Percentiles rank a stretch among this genome's conserved stretches.
These are phyloP conservation scores for Yamadazyma paraphyllophila DNA, from an alignment of 805 yeast species.

Conservation along the genomic window DNA sequence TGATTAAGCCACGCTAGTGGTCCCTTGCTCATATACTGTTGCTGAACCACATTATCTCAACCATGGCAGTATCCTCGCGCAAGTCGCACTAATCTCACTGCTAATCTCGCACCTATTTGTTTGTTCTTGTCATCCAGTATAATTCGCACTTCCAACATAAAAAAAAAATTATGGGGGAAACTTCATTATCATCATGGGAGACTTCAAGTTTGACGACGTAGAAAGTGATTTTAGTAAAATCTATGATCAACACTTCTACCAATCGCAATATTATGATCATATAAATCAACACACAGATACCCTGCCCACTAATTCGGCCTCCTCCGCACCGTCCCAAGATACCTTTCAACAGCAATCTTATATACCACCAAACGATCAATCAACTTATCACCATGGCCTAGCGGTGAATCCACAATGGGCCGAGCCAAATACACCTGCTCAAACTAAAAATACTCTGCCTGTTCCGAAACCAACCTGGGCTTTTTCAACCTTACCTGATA, in stretches of 20 bases:
- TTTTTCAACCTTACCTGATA: background rate
- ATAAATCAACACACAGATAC: conserved; percentile 1
- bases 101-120: too few species aligned
- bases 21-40: too few species aligned
- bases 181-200: conserved; percentile 7
- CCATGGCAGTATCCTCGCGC: background rate
- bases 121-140: background rate
- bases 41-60: too few species aligned
- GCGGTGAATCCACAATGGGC: background rate
- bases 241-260: conserved; percentile 13
- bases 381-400: background rate
- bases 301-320: background rate
- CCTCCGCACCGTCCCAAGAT: background rate
- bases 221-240: conserved; percentile 11
- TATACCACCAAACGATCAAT: background rate
- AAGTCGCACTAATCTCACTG: background rate
- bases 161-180: conserved; percentile 1
- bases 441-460: background rate
- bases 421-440: background rate
- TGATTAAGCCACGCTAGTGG: too few species aligned
- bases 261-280: conserved; percentile 1
- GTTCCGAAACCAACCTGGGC: background rate
- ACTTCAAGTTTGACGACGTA: conserved; percentile 2
- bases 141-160: background rate
- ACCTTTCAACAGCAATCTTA: conserved; percentile 1